Percentiles rank a stretch among this genome's conserved stretches.
These are phyloP conservation scores for Acer yangbiense DNA, from an alignment of 345 rosid species.

Conservation along the genomic window DNA sequence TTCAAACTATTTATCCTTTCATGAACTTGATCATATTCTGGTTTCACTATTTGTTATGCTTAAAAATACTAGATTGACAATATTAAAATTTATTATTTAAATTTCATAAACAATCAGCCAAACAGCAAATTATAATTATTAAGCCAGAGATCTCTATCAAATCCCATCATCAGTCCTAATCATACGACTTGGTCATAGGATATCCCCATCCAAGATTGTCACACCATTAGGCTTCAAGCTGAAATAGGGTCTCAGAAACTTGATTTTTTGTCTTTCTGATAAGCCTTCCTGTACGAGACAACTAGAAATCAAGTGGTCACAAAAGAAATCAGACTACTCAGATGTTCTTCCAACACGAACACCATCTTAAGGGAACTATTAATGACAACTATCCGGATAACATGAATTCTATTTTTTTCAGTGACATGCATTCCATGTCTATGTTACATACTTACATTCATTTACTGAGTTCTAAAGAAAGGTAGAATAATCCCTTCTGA, in stretches of 20 bases:
- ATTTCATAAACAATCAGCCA: not conserved
- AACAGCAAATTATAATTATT: constrained; percentile 6
- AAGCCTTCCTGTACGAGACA: not conserved
- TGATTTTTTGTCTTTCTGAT: not conserved
- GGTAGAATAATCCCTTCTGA: not conserved
- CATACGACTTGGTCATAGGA: not conserved
- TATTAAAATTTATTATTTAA: not conserved
- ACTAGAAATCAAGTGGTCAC: not conserved
- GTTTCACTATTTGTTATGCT: not conserved
- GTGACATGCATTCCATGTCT: not conserved
- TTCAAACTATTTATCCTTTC: not conserved
- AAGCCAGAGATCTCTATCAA: constrained; percentile 1
- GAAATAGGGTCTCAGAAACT: not conserved
- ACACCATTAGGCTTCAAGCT: not conserved
- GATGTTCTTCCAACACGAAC: not conserved
- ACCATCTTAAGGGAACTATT: not conserved
- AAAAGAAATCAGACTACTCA: not conserved
- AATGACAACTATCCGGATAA: not conserved
- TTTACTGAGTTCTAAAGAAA: constrained; percentile 1
- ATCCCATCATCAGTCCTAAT: not conserved
- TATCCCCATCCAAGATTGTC: not conserved
- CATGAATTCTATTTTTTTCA: not conserved
- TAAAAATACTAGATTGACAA: not conserved
- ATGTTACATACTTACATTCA: not conserved
- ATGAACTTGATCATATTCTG: not conserved